A percentile compares a stretch with the other conserved stretches of the same genome.
Conservation (phyloP, 1,284 basidiomycete genomes). For the Ustilago bromivora region DNA sequence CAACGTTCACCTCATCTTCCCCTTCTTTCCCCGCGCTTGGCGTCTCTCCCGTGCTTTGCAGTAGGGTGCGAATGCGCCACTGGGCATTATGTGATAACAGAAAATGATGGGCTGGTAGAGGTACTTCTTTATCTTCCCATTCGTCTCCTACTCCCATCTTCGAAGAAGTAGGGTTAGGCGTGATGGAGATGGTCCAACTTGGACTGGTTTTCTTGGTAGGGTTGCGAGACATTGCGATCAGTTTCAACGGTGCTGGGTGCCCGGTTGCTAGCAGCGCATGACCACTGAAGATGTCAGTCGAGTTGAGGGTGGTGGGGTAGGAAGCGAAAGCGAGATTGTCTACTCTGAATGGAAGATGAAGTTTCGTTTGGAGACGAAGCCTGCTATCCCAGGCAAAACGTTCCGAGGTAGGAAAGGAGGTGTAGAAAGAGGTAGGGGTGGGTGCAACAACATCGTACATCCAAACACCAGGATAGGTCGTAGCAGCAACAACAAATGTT, state of each 20-base stretch:
- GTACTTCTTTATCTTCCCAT: slow-evolving; percentile 21
- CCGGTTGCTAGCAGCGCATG: slow-evolving; percentile 75
- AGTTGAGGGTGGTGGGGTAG: not conserved
- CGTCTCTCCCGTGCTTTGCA: slow-evolving; percentile 13
- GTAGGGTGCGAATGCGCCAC: slow-evolving; percentile 15
- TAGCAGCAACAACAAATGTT: slow-evolving; percentile 75
- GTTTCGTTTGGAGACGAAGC: slow-evolving; percentile 70
- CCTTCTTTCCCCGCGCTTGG: not conserved
- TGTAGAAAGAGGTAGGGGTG: slow-evolving; percentile 55
- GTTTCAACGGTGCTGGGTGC: slow-evolving; percentile 76
- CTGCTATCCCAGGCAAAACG: not conserved
- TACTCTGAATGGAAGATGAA: slow-evolving; percentile 74
- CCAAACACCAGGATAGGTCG: slow-evolving; percentile 72
- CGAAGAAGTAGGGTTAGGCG: not conserved
- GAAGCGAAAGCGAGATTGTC: slow-evolving; percentile 76
- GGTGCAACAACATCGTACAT: slow-evolving; percentile 71
- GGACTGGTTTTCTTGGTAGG: slow-evolving; percentile 44
- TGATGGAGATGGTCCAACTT: slow-evolving; percentile 29
- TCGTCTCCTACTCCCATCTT: not conserved
- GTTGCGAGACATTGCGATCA: slow-evolving; percentile 72
- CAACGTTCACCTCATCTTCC: not conserved
- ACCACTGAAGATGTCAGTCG: slow-evolving; percentile 3
- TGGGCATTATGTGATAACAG: slow-evolving; percentile 12
- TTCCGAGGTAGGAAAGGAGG: not conserved
- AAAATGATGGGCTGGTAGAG: slow-evolving; percentile 19